phyloP scores from a whole-genome alignment of 83 land plant species.

The Picea mariana region DNA sequence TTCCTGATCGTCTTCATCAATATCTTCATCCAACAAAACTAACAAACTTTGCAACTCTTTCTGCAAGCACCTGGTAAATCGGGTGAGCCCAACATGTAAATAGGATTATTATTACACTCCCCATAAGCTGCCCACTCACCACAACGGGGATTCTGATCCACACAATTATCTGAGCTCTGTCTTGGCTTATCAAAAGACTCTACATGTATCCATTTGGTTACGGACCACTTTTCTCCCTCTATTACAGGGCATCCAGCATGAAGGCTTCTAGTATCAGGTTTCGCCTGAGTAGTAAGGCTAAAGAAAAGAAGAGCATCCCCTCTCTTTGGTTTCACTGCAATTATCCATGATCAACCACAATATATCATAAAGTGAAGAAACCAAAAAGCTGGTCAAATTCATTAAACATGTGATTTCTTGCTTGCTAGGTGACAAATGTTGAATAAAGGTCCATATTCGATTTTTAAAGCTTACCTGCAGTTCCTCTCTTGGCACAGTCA shows the following conservation, averaged over 20 bases:
- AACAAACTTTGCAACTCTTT: slow-evolving; percentile 72
- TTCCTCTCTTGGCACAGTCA: slow-evolving; percentile 68
- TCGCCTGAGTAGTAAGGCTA: slow-evolving; percentile 58
- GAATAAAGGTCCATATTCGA: background rate
- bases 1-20: background rate
- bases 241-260: slow-evolving; percentile 78
- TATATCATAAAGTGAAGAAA: background rate
- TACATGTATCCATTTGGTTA: slow-evolving; percentile 83
- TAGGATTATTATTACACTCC: slow-evolving; percentile 68
- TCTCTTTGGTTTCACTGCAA: slow-evolving; percentile 64
- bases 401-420: background rate
- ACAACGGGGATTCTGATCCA: slow-evolving; percentile 52
- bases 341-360: background rate
- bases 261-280: slow-evolving; percentile 58
- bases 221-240: slow-evolving; percentile 83
- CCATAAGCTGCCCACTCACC: slow-evolving; percentile 71
- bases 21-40: slow-evolving; percentile 4
- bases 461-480: slow-evolving; percentile 52
- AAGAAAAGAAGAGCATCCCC: slow-evolving; percentile 86
- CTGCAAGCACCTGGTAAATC: slow-evolving; percentile 66
- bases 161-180: slow-evolving; percentile 27
- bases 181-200: slow-evolving; percentile 48
- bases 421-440: background rate
- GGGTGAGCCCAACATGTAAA: slow-evolving; percentile 69
- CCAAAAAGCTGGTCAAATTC: background rate